phyloP scores from a whole-genome alignment of 179 eudicot species.

The Beta corolliflora region DNA sequence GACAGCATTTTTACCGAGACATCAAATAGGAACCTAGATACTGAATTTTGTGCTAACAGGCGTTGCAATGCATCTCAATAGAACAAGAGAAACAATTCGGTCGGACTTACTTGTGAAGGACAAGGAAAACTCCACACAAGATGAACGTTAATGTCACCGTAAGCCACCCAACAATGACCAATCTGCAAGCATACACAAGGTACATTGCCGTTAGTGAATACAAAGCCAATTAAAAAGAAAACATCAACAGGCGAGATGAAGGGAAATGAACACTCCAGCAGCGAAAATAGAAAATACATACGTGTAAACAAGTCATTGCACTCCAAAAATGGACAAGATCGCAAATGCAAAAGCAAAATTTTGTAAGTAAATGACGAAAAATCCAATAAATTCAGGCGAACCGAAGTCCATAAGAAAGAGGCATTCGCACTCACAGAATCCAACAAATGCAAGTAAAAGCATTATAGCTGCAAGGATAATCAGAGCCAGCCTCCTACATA shows the following conservation, averaged over 20 bases:
- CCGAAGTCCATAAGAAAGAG: neutral
- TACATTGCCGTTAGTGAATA: neutral
- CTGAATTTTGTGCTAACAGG: neutral
- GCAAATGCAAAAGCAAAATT: slow-evolving; percentile 32
- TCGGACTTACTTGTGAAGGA: slow-evolving; percentile 66
- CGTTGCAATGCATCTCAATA: neutral
- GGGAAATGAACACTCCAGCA: slow-evolving; percentile 3
- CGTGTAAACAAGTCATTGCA: slow-evolving; percentile 60
- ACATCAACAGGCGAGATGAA: neutral
- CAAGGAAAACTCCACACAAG: slow-evolving; percentile 57
- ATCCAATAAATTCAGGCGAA: neutral
- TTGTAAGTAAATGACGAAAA: neutral
- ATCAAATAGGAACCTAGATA: neutral
- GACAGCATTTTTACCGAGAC: neutral
- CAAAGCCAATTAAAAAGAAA: neutral
- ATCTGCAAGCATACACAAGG: slow-evolving; percentile 45
- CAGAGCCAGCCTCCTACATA: slow-evolving; percentile 52
- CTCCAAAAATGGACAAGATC: slow-evolving; percentile 65
- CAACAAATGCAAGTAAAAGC: slow-evolving; percentile 57
- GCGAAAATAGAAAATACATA: slow-evolving; percentile 31
- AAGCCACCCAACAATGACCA: slow-evolving; percentile 68
- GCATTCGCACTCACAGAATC: slow-evolving; percentile 51
- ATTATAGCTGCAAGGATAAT: slow-evolving; percentile 48
- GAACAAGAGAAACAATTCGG: neutral
- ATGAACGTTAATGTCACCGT: slow-evolving; percentile 58